These are phyloP conservation scores for Stramenopiles sp. DNA, from an alignment of 352 stramenopile species.

Conservation along the genomic window DNA sequence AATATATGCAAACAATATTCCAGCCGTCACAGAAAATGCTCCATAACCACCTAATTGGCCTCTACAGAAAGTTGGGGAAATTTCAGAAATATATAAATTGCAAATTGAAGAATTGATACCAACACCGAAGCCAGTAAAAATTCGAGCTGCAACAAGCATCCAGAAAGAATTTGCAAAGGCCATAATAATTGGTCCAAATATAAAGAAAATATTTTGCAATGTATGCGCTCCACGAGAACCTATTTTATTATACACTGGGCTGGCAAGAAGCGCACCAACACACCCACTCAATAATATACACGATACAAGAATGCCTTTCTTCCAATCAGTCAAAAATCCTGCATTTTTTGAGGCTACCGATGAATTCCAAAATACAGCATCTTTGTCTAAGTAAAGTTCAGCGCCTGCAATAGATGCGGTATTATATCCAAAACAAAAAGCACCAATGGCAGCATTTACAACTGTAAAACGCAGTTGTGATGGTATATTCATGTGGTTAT, in stretches of 20 bases:
- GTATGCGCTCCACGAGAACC: conserved; percentile 8
- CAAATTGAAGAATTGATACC: conserved; percentile 10
- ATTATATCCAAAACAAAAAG: conserved; percentile 10
- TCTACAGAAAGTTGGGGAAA: conserved; percentile 6
- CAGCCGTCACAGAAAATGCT: conserved; percentile 5
- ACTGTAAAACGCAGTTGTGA: not conserved
- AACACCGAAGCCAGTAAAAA: conserved; percentile 4
- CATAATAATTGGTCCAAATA: conserved; percentile 9
- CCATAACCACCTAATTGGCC: conserved; percentile 7
- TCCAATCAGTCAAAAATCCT: conserved; percentile 8
- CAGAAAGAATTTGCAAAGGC: conserved; percentile 8
- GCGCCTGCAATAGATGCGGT: conserved; percentile 8
- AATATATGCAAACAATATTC: conserved; percentile 8
- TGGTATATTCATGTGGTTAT: conserved; percentile 10
- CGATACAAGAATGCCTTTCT: conserved; percentile 9
- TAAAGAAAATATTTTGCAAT: conserved; percentile 8
- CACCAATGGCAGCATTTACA: not conserved
- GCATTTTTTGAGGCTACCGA: not conserved
- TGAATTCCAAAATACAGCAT: conserved; percentile 10
- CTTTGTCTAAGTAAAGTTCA: conserved; percentile 10
- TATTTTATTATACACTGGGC: conserved; percentile 4
- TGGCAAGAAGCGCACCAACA: not conserved
- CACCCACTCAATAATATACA: conserved; percentile 11
- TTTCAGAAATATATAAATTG: conserved; percentile 9
- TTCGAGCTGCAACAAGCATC: not conserved